Evolutionary conservation across 345 rosid genomes (phyloP), one percentile per base, ranked within the genome.

Genomic region (Lagerstroemia speciosa): DNA sequence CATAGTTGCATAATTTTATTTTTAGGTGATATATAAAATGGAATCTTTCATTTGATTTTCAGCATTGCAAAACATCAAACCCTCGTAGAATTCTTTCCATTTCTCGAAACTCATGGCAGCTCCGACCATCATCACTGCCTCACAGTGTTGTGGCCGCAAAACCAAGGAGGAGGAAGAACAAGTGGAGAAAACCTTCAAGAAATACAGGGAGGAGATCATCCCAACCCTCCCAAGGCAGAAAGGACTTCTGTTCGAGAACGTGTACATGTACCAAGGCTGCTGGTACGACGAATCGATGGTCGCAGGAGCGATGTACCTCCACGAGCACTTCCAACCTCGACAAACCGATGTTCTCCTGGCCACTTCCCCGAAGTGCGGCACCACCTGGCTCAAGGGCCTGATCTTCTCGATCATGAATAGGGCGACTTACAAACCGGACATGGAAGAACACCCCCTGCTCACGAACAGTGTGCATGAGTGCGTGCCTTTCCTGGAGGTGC

Each of bases 321-420:
- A 66, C 19, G 48, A 41, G 3, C 33, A 66, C 57, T 52, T 52
- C 57, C 20, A 52, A 52, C 20, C 57, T 52, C 57, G 57, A 2
- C 57, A 26, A 22, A 20, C 67, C 36, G 67, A 64, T 20, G 46
- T 64, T 36, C 27, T 64, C 67, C 27, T 64, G 8, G 29, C 29
- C 45, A 32, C 45, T 33, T 19, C 6, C 16, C 68, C 68, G 2
- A 65, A 65, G 15, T 65, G 17, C 22, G 68, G 68, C 11, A 37
- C 68, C 29, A 65, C 68, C 30, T 65, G 68, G 68, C 50, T 40
- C 29, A 65, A 41, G 4, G 46, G 30, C 52, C 26, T 65, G 5
- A 27, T 41, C 33, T 65, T 22, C 68, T 40, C 68, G 3, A 41
- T 65, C 31, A 11, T 65, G 50, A 65, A 65, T 22, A 14, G 68